These are phyloP conservation scores for Dendrobium officinale DNA, from an alignment of 106 monocot species.

Conservation along the genomic window DNA sequence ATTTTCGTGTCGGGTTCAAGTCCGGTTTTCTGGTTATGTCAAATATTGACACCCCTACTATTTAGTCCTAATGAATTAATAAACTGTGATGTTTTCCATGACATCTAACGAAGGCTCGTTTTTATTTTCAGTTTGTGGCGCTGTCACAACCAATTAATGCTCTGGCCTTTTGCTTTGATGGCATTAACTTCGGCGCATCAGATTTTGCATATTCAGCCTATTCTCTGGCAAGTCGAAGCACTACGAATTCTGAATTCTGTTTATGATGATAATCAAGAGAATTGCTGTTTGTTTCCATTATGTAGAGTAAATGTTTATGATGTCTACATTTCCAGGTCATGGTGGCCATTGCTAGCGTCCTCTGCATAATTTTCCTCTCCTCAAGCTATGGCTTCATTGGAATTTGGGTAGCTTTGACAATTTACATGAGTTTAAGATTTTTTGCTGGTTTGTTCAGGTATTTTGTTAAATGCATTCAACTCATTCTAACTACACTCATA, in stretches of 20 bases:
- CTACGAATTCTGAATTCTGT: not conserved
- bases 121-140: constrained; percentile 66
- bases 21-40: no score
- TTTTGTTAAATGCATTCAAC: not conserved
- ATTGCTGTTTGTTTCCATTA: not conserved
- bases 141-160: constrained; percentile 84
- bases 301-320: not conserved
- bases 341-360: constrained; percentile 68
- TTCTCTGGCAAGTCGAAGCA: constrained; percentile 61
- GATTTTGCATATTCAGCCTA: constrained; percentile 92
- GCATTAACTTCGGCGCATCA: constrained; percentile 92
- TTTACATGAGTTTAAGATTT: constrained; percentile 77
- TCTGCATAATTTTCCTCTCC: constrained; percentile 51
- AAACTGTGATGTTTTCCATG: not conserved
- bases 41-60: not conserved
- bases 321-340: constrained; percentile 35
- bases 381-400: constrained; percentile 62
- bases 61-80: not conserved
- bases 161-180: constrained; percentile 90
- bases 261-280: not conserved
- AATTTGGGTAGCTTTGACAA: constrained; percentile 73
- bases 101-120: not conserved
- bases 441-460: constrained; percentile 88
- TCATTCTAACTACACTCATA: no score
- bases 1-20: no score